phyloP scores from a whole-genome alignment of 768 basidiomycete genomes.

The Tylopilus cervinicoccineus region DNA sequence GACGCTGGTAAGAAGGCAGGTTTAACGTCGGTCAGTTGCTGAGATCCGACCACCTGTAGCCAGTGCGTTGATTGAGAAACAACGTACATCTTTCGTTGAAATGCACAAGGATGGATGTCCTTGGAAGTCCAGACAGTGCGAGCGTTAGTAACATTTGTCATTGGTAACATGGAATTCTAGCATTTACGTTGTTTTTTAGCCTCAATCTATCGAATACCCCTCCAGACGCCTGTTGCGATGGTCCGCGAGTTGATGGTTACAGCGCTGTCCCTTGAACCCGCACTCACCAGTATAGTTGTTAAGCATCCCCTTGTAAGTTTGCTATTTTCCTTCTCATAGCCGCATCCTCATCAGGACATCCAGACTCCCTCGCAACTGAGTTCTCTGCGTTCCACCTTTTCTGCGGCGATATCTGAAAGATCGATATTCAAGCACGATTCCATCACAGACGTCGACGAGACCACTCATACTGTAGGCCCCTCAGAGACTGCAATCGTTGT shows the following conservation, averaged over 20 bases:
- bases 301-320: slow-evolving; percentile 70
- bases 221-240: slow-evolving; percentile 62
- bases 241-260: slow-evolving; percentile 55
- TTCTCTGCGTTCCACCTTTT: slow-evolving; percentile 46
- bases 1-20: slow-evolving; percentile 67
- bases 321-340: not conserved
- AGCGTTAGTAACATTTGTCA: slow-evolving; percentile 45
- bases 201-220: slow-evolving; percentile 71
- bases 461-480: slow-evolving; percentile 17
- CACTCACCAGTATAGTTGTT: slow-evolving; percentile 51
- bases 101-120: slow-evolving; percentile 81
- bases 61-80: slow-evolving; percentile 69
- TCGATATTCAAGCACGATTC: slow-evolving; percentile 27
- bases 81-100: slow-evolving; percentile 57
- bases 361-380: slow-evolving; percentile 59
- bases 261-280: slow-evolving; percentile 49
- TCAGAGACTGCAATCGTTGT: slow-evolving; percentile 39
- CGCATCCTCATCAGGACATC: slow-evolving; percentile 7
- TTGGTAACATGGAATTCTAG: not conserved
- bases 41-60: slow-evolving; percentile 39
- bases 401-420: slow-evolving; percentile 25
- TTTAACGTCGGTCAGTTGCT: slow-evolving; percentile 15
- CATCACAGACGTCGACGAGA: slow-evolving; percentile 9
- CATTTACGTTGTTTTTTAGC: slow-evolving; percentile 32
- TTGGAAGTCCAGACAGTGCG: slow-evolving; percentile 79